Percentiles rank a stretch among this genome's conserved stretches.
These are phyloP conservation scores for Rhodamnia argentea DNA, from an alignment of 345 rosid species.

Conservation along the genomic window DNA sequence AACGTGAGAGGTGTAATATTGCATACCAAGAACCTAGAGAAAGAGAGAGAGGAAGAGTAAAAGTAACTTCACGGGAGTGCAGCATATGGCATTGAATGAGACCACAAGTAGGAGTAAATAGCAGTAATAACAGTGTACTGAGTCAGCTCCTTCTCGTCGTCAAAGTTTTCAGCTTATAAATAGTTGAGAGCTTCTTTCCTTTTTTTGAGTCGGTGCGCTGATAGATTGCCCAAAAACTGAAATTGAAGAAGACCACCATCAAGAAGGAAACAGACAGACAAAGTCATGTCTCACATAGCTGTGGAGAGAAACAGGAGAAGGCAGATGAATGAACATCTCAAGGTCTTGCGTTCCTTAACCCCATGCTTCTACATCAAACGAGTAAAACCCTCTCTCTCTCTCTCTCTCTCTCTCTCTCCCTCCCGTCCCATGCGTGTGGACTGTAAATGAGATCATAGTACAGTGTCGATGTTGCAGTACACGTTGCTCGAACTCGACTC, in stretches of 20 bases:
- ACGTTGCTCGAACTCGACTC: neutral
- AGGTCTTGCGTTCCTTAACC: constrained; percentile 74
- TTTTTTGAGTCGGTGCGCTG: neutral
- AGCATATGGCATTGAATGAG: constrained; percentile 39
- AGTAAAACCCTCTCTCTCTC: constrained; percentile 21
- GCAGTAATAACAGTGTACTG: neutral
- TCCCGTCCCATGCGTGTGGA: neutral
- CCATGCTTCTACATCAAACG: constrained; percentile 91
- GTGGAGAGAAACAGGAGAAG: constrained; percentile 93
- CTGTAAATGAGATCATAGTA: neutral
- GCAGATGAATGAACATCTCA: constrained; percentile 93
- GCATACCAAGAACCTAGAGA: neutral
- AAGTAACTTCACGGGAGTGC: constrained; percentile 52
- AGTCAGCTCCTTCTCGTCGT: neutral
- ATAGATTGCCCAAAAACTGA: neutral
- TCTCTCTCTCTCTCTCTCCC: neutral
- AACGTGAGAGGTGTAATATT: constrained; percentile 34
- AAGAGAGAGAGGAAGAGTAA: neutral
- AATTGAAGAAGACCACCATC: neutral
- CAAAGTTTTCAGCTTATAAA: neutral
- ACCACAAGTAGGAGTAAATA: neutral
- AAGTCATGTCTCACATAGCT: constrained; percentile 69
- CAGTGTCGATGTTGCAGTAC: neutral
- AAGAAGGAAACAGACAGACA: too few relatives aligned
- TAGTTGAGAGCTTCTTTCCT: neutral